phyloP scores from a whole-genome alignment of 352 stramenopile genomes.

The Lagenidium sp. region DNA sequence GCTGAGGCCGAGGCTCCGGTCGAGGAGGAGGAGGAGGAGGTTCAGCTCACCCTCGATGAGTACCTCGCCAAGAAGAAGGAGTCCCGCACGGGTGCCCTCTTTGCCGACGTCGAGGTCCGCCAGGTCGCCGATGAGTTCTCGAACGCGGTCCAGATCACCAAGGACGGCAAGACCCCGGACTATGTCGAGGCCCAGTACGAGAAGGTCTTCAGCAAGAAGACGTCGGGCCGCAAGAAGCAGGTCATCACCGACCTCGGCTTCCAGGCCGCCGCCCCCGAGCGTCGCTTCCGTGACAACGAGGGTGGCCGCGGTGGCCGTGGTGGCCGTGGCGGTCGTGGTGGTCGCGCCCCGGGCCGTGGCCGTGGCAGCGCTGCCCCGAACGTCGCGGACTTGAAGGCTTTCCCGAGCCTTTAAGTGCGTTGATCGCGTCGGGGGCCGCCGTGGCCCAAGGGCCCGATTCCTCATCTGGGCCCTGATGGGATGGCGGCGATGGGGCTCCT shows the following conservation, averaged over 20 bases:
- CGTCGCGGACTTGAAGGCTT: slow-evolving; percentile 77
- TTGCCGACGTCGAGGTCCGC: slow-evolving; percentile 72
- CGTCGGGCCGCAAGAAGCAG: slow-evolving; percentile 90
- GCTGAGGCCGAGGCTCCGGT: slow-evolving; percentile 51
- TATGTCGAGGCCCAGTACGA: slow-evolving; percentile 85
- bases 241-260: slow-evolving; percentile 84
- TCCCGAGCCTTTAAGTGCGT: slow-evolving; percentile 76
- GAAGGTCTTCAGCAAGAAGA: slow-evolving; percentile 96
- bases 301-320: slow-evolving; percentile 30
- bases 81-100: slow-evolving; percentile 59
- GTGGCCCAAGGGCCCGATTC: no score
- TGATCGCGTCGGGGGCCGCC: no score
- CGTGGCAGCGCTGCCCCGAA: slow-evolving; percentile 29
- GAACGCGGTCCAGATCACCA: slow-evolving; percentile 56
- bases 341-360: slow-evolving; percentile 23
- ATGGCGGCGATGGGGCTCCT: no score
- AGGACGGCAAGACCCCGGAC: slow-evolving; percentile 84
- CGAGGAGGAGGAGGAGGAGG: slow-evolving; percentile 62
- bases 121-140: slow-evolving; percentile 89
- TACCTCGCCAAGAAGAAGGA: slow-evolving; percentile 81
- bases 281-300: slow-evolving; percentile 53
- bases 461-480: no score
- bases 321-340: slow-evolving; percentile 39
- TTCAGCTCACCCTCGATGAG: slow-evolving; percentile 77
- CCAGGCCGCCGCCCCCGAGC: slow-evolving; percentile 59